Evolutionary conservation across 1,284 basidiomycete genomes (phyloP).

Genomic region (Meira miltonrushii): DNA sequence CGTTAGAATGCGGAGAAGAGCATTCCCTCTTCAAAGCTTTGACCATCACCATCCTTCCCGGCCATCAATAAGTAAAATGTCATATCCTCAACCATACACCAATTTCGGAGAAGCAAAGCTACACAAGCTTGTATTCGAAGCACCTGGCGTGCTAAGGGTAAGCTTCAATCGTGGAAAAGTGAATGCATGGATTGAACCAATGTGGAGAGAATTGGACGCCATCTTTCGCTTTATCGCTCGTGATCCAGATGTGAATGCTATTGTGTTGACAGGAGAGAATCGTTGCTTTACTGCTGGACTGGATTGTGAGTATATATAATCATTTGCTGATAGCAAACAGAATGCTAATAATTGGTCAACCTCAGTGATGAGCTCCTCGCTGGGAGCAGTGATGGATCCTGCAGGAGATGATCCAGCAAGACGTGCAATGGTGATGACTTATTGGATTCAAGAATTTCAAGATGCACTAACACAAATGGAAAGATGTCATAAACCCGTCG

Average conservation of each 20-base stretch:
- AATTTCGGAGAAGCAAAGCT: conserved; percentile 21
- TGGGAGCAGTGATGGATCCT: conserved; percentile 15
- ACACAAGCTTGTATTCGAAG: conserved; percentile 35
- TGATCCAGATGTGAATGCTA: conserved; percentile 42
- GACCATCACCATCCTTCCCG: neutral
- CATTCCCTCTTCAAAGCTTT: no score
- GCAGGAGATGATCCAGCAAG: conserved; percentile 39
- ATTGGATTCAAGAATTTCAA: conserved; percentile 48
- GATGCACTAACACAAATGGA: conserved; percentile 55
- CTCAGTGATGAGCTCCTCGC: neutral
- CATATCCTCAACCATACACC: conserved; percentile 7
- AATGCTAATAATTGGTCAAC: neutral
- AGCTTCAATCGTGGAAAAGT: conserved; percentile 43
- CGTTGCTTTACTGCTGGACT: conserved; percentile 51
- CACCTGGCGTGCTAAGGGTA: conserved; percentile 37
- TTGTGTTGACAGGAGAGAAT: conserved; percentile 47
- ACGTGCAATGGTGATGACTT: conserved; percentile 34
- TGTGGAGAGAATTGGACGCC: conserved; percentile 41
- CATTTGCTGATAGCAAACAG: neutral
- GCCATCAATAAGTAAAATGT: neutral
- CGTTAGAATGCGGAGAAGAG: no score
- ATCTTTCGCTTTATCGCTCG: conserved; percentile 37
- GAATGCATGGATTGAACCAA: conserved; percentile 43
- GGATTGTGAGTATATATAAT: conserved; percentile 25
- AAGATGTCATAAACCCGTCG: conserved; percentile 73